These are phyloP conservation scores for Diplosphaera chodatii DNA, from an alignment of 139 green algal genomes.

Conservation along the genomic window DNA sequence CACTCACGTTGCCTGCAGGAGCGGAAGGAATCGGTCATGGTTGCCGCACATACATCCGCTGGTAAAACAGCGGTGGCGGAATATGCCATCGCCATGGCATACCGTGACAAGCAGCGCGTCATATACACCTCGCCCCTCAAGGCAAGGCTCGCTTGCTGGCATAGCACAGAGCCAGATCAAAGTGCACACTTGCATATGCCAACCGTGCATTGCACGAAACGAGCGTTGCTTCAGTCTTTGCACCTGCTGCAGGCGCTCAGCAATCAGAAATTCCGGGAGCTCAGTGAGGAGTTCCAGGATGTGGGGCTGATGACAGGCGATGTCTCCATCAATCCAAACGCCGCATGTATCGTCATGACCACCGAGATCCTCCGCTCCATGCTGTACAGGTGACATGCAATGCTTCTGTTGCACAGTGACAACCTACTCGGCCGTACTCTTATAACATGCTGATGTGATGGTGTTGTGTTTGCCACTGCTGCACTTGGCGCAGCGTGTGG, in stretches of 20 bases:
- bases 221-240: too few relatives aligned
- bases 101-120: conserved; percentile 66
- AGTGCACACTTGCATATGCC: too few relatives aligned
- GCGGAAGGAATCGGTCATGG: conserved; percentile 79
- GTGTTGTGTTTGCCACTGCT: too few relatives aligned
- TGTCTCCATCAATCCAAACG: conserved; percentile 84
- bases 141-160: conserved; percentile 2
- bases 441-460: too few relatives aligned
- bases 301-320: conserved; percentile 86
- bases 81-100: conserved; percentile 84
- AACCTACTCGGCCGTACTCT: too few relatives aligned
- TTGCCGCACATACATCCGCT: conserved; percentile 87
- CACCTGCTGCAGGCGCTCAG: conserved; percentile 80
- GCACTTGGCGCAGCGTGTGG: too few relatives aligned
- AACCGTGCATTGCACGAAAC: too few relatives aligned
- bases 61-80: conserved; percentile 95
- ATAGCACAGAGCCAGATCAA: too few relatives aligned
- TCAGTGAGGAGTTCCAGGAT: conserved; percentile 80
- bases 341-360: conserved; percentile 95
- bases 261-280: conserved; percentile 97
- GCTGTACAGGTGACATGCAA: conserved; percentile 63
- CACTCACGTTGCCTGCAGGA: conserved; percentile 67
- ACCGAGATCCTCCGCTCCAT: conserved; percentile 95
- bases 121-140: conserved; percentile 97
- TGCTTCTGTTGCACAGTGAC: too few relatives aligned